Percentiles rank a stretch among this genome's conserved stretches.
These are phyloP conservation scores for Pistacia vera DNA, from an alignment of 345 rosid genomes.

Conservation along the genomic window DNA sequence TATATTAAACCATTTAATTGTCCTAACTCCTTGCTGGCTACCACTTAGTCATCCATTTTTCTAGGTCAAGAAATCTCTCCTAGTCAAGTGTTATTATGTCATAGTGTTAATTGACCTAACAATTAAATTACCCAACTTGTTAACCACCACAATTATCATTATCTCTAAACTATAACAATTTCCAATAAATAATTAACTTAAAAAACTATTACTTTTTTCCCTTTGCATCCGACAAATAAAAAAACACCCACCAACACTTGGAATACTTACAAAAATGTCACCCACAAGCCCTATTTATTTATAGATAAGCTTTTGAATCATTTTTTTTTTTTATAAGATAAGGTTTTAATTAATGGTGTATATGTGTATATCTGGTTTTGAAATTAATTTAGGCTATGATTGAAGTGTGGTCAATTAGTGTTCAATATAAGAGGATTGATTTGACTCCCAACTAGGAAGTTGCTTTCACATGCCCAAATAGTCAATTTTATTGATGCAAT, in stretches of 20 bases:
- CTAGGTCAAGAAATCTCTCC: not conserved
- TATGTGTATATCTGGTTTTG: not conserved
- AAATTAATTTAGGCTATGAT: not conserved
- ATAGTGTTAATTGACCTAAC: conserved; percentile 26
- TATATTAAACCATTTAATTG: not conserved
- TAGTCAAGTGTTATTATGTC: not conserved
- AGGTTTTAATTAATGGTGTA: not conserved
- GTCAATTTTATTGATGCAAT: conserved; percentile 2
- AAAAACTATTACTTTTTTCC: not conserved
- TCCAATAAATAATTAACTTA: too few relatives aligned
- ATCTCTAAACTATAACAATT: too few relatives aligned
- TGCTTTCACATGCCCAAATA: not conserved
- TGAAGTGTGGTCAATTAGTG: not conserved
- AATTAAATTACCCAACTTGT: not conserved
- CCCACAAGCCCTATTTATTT: not conserved
- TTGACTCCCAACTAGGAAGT: conserved; percentile 1
- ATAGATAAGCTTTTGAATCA: too few relatives aligned
- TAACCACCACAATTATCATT: not conserved
- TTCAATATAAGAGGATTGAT: conserved; percentile 3
- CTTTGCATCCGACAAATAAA: not conserved
- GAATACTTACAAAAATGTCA: conserved; percentile 6
- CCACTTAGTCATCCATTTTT: not conserved
- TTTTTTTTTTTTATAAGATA: too few relatives aligned
- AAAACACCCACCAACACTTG: not conserved
- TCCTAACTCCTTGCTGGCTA: conserved; percentile 12